Evolutionary conservation across 179 eudicot species (phyloP).

Genomic region (Gypsophila paniculata): DNA sequence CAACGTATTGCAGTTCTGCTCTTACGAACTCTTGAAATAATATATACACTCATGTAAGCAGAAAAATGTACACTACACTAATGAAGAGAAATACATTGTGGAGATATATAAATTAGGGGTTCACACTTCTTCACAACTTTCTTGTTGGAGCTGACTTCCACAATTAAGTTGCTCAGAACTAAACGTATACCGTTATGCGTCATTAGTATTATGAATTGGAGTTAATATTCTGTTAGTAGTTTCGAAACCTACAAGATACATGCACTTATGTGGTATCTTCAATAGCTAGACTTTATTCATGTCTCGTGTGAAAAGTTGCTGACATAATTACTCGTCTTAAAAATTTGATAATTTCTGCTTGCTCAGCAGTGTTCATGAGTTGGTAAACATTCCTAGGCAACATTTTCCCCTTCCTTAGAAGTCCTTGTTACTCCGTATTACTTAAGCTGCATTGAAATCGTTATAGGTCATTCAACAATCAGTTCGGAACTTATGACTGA

Average conservation of each 20-base stretch:
- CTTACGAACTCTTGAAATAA: neutral
- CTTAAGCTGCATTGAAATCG: conserved; percentile 19
- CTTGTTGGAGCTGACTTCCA: neutral
- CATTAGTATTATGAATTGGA: neutral
- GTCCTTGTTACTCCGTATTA: neutral
- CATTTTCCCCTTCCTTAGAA: neutral
- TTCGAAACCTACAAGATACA: neutral
- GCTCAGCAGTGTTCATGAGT: neutral
- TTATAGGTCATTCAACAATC: neutral
- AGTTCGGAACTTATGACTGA: conserved; percentile 3
- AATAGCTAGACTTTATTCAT: neutral
- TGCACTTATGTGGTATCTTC: neutral
- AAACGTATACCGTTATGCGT: neutral
- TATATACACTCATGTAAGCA: no score
- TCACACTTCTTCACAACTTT: neutral
- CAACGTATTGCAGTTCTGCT: no score
- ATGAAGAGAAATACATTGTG: no score
- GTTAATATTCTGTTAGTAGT: neutral
- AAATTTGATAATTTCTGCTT: neutral
- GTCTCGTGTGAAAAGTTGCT: neutral
- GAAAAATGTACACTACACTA: no score
- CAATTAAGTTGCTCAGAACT: neutral
- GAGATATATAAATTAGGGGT: neutral
- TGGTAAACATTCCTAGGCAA: neutral
- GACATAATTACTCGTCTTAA: neutral